A percentile compares a stretch with the other conserved stretches of the same genome.
Conservation (phyloP, 169 alveolate genomes). For the Plasmodium reichenowi region DNA sequence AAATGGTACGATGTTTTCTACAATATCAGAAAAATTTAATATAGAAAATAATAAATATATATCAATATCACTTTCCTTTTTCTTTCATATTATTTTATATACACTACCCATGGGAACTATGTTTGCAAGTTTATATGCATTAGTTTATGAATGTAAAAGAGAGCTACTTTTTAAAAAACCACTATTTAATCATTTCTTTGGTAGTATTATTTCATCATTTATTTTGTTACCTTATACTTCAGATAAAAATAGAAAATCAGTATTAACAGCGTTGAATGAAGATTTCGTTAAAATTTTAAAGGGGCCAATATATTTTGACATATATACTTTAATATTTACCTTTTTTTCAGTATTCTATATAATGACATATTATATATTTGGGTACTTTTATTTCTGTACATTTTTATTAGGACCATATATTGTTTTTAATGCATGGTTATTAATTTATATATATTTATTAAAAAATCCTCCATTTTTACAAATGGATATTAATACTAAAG, state of each 20-base stretch:
- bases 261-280: slow-evolving; percentile 47
- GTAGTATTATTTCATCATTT: slow-evolving; percentile 65
- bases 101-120: slow-evolving; percentile 75
- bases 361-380: slow-evolving; percentile 31
- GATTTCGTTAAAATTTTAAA: slow-evolving; percentile 67
- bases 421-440: slow-evolving; percentile 65
- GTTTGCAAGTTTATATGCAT: slow-evolving; percentile 68
- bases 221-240: slow-evolving; percentile 62
- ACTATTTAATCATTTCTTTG: slow-evolving; percentile 47
- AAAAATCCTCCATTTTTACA: slow-evolving; percentile 52
- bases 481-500: slow-evolving; percentile 49
- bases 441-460: slow-evolving; percentile 50
- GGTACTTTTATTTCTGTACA: slow-evolving; percentile 48
- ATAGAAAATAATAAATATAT: slow-evolving; percentile 7
- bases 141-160: slow-evolving; percentile 67
- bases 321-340: slow-evolving; percentile 50
- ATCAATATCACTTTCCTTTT: slow-evolving; percentile 11
- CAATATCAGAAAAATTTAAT: slow-evolving; percentile 30
- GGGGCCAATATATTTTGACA: slow-evolving; percentile 71
- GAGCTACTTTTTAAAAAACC: slow-evolving; percentile 46
- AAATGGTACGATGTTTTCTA: slow-evolving; percentile 68
- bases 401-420: slow-evolving; percentile 64
- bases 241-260: slow-evolving; percentile 53
- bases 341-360: slow-evolving; percentile 45
- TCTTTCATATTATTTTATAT: slow-evolving; percentile 70